Evolutionary conservation across 768 basidiomycete genomes (phyloP).

Genomic region (Tylopilus cervinicoccineus): DNA sequence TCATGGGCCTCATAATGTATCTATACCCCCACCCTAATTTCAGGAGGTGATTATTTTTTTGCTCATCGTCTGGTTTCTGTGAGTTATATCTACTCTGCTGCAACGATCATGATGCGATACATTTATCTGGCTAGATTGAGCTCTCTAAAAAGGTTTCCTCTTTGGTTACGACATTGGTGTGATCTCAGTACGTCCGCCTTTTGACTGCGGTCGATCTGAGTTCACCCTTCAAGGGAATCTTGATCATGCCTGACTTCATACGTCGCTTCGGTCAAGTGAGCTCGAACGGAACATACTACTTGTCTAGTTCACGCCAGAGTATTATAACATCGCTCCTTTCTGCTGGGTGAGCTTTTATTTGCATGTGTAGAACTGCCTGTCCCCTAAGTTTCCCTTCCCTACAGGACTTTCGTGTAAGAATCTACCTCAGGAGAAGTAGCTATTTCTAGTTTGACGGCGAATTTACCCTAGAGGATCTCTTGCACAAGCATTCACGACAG

Average conservation of each 20-base stretch:
- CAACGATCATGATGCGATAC: neutral
- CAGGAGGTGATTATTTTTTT: slow-evolving; percentile 7
- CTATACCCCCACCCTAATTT: neutral
- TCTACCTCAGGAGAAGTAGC: no score
- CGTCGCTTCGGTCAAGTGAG: slow-evolving; percentile 10
- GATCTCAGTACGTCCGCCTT: slow-evolving; percentile 8
- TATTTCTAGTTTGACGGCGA: neutral
- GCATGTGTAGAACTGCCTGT: no score
- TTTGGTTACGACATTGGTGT: slow-evolving; percentile 16
- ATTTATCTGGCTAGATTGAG: slow-evolving; percentile 3
- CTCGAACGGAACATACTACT: slow-evolving; percentile 7
- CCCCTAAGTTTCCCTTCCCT: neutral
- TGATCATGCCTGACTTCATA: slow-evolving; percentile 16
- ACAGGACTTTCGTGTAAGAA: slow-evolving; percentile 14
- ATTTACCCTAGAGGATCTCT: slow-evolving; percentile 47
- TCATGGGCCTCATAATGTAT: neutral
- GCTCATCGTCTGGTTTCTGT: neutral
- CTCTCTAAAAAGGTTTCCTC: slow-evolving; percentile 7
- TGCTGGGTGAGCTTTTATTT: slow-evolving; percentile 5
- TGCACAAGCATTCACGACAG: slow-evolving; percentile 44
- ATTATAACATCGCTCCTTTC: slow-evolving; percentile 16
- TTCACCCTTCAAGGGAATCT: slow-evolving; percentile 6
- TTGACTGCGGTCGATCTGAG: neutral
- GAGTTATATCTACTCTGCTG: neutral
- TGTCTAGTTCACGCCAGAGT: slow-evolving; percentile 19